Evolutionary conservation across 805 yeast species (phyloP).

Genomic region (Lachancea dasiensis): DNA sequence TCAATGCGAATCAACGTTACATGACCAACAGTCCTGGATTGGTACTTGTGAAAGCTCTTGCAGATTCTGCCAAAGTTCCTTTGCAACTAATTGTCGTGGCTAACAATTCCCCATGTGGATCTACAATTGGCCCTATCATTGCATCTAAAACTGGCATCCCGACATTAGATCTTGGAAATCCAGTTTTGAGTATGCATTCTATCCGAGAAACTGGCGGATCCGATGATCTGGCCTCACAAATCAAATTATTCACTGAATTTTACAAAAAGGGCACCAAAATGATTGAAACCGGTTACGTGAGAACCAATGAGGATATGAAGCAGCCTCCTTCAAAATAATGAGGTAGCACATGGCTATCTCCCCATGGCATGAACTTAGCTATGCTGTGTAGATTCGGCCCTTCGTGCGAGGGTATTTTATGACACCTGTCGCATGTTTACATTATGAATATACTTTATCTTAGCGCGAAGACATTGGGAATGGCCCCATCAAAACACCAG

Average conservation of each 20-base stretch:
- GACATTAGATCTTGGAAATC: conserved; percentile 85
- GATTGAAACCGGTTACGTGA: conserved; percentile 1
- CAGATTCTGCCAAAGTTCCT: conserved; percentile 64
- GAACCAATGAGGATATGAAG: conserved; percentile 24
- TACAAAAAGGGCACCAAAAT: conserved; percentile 46
- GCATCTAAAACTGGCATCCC: conserved; percentile 83
- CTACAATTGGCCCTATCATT: conserved; percentile 92
- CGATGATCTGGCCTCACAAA: conserved; percentile 59
- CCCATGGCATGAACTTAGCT: no score
- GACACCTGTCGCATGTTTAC: no score
- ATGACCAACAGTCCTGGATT: conserved; percentile 91
- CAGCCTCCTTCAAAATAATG: not conserved
- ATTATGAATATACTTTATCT: no score
- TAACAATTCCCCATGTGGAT: conserved; percentile 91
- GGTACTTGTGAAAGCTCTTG: conserved; percentile 67
- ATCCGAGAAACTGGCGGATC: conserved; percentile 88
- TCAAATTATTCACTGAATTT: conserved; percentile 55
- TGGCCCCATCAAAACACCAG: not conserved
- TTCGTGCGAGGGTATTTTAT: no score
- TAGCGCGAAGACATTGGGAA: no score
- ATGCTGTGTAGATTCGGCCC: no score
- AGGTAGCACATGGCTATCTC: no score
- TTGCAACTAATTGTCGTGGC: conserved; percentile 88
- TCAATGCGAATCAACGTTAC: conserved; percentile 93
- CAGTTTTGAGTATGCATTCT: conserved; percentile 90